Evolutionary conservation across 208 protist genomes (phyloP), one percentile per base, ranked within the genome.

Genomic region (Phytomonas francai): DNA sequence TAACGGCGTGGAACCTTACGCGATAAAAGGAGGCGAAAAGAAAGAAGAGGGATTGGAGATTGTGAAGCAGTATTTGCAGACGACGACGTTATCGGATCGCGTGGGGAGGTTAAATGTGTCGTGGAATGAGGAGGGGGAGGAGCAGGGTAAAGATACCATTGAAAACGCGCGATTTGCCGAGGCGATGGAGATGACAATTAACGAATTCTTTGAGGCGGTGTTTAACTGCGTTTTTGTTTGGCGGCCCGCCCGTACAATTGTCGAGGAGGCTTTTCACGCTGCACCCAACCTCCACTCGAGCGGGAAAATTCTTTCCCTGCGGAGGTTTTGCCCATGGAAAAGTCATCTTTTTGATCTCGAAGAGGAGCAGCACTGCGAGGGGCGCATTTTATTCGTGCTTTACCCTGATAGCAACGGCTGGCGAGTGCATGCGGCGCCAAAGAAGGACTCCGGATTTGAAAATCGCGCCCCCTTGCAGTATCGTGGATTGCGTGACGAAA

Each of bases 261-360:
- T 98, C 25, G 77, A 81, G 67, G 60, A 68, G 19, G 88, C 93
- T 28, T 89, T 97, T 68, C 36, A 72, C 7, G 74, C 60, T 32
- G 73, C 84, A 27, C 28, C 72, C 14, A 25, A 70, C 16, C 68
- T 87, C 14, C 79, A 97, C 59, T 45, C 67, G 42, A 88, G 81
- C 29, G 93, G 93, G 59, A 74, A 84, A 62, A 87, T 98, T 67
- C 67, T 98, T 12, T 78, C 94, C 7, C 79, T 98, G 30, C 34
- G 81, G 31, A 74, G 71, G 49, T 78, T 80, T 68, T 96, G 93
- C 70, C 95, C 95, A 30, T 98, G 96, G 94, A 97, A 97, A 80
- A 91, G 97, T 30, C 95, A 98, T 80, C 80, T 99, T 14, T 76
- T 93, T 27, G 79, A 84, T 39, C 71, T 98, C 29, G 97, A 99